Conservation (phyloP, 306 rosid genomes). For the Begonia masoniana region DNA sequence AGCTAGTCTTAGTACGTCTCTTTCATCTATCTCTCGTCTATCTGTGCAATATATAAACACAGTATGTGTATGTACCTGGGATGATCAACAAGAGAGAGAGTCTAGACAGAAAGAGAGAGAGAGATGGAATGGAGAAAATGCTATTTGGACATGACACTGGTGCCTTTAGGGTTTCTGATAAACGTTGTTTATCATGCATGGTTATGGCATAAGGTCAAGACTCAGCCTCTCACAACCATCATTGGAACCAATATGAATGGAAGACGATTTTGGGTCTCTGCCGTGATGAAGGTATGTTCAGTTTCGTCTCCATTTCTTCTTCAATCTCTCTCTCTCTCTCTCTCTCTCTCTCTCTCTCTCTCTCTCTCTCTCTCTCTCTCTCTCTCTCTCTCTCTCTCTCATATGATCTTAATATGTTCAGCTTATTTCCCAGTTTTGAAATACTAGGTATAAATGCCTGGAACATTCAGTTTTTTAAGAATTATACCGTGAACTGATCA, state of each 20-base stretch:
- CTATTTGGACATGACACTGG: slow-evolving; percentile 74
- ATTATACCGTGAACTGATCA: too few species aligned
- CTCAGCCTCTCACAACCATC: slow-evolving; percentile 52
- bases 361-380: background rate
- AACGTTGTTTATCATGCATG: slow-evolving; percentile 48
- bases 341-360: background rate
- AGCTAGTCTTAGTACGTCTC: slow-evolving; percentile 43
- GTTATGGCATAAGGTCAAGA: slow-evolving; percentile 64
- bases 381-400: background rate
- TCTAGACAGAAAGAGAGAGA: background rate
- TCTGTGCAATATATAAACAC: background rate
- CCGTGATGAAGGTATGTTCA: slow-evolving; percentile 54
- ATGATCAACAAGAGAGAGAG: background rate
- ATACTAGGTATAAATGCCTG: too few species aligned
- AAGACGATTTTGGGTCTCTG: slow-evolving; percentile 65
- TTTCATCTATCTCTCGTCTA: background rate
- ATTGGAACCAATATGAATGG: slow-evolving; percentile 77
- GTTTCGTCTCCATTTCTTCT: background rate
- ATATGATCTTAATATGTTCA: too few species aligned
- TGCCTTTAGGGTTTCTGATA: slow-evolving; percentile 44
- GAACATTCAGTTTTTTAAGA: too few species aligned
- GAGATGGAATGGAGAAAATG: slow-evolving; percentile 79
- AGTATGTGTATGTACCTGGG: background rate
- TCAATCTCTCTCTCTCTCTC: too few species aligned
- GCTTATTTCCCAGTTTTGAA: too few species aligned